These are phyloP conservation scores for Xanthoparmelia taractica DNA, from an alignment of 495 filamentous ascomycete genomes.

Conservation along the genomic window DNA sequence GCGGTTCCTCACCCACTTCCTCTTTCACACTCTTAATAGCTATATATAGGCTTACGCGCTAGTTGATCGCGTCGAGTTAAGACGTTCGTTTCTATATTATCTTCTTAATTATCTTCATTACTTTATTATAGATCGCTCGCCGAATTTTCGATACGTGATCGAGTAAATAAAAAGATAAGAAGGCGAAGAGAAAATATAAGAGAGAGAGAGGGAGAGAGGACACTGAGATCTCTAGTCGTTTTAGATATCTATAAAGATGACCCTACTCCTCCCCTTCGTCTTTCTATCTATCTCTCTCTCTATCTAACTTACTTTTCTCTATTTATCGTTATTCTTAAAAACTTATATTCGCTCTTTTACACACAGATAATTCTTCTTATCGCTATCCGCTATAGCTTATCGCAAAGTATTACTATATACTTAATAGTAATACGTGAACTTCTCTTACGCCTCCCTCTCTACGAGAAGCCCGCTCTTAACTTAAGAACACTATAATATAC, in stretches of 20 bases:
- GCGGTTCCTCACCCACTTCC: too few species aligned
- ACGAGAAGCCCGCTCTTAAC: not conserved
- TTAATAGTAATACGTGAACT: not conserved
- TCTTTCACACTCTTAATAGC: not conserved
- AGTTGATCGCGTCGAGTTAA: not conserved
- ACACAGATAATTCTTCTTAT: not conserved
- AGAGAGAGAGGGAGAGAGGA: not conserved
- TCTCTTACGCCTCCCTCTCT: not conserved
- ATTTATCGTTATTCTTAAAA: not conserved
- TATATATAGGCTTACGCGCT: not conserved
- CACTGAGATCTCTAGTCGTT: not conserved
- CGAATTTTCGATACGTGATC: not conserved
- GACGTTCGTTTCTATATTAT: not conserved
- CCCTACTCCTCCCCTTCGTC: not conserved
- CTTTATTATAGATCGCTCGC: not conserved
- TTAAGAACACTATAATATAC: constrained; percentile 14
- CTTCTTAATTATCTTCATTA: not conserved
- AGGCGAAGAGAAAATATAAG: not conserved
- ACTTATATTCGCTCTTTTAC: not conserved
- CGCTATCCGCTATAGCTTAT: not conserved
- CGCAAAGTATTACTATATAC: not conserved
- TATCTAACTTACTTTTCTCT: too few species aligned
- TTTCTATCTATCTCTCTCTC: too few species aligned
- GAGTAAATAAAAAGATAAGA: not conserved
- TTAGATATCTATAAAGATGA: not conserved